These are phyloP conservation scores for Sporothrix pseudoabietina DNA, from an alignment of 2,329 filamentous ascomycete genomes.

Conservation along the genomic window DNA sequence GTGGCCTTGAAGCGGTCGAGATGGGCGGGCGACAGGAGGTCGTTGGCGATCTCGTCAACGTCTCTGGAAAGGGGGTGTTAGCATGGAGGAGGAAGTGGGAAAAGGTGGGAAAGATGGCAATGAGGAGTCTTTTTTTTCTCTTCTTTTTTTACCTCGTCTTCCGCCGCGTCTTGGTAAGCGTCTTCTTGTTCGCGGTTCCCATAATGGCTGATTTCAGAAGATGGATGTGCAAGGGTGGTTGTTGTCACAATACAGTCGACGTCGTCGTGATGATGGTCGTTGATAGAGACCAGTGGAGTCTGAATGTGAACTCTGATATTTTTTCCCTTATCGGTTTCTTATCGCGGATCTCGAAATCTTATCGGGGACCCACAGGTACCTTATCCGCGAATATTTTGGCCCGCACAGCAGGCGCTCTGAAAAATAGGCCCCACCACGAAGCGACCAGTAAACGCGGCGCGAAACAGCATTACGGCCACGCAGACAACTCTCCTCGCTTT, in stretches of 20 bases:
- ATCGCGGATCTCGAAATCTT: slow-evolving; percentile 17
- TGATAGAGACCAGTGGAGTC: slow-evolving; percentile 1
- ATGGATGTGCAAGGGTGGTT: neutral
- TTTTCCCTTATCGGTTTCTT: slow-evolving; percentile 23
- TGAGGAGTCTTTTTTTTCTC: neutral
- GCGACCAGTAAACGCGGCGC: slow-evolving; percentile 23
- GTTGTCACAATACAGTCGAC: neutral
- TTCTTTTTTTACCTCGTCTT: slow-evolving; percentile 59
- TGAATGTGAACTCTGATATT: slow-evolving; percentile 4
- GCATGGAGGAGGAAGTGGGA: neutral
- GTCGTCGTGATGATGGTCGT: neutral
- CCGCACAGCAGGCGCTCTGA: neutral
- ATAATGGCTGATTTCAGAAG: slow-evolving; percentile 47
- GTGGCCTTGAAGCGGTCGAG: slow-evolving; percentile 75
- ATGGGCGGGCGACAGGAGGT: slow-evolving; percentile 77
- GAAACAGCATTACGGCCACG: slow-evolving; percentile 16
- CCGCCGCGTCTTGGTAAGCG: slow-evolving; percentile 73
- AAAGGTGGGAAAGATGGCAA: neutral
- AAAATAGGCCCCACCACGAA: neutral
- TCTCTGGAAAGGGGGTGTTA: slow-evolving; percentile 58
- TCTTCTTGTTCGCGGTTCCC: slow-evolving; percentile 68
- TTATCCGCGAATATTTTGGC: slow-evolving; percentile 3
- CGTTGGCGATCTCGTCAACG: slow-evolving; percentile 86
- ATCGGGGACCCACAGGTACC: neutral
- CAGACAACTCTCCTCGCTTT: neutral